Evolutionary conservation across 1,284 basidiomycete species (phyloP).

Genomic region (Cutaneotrichosporon cyanovorans): DNA sequence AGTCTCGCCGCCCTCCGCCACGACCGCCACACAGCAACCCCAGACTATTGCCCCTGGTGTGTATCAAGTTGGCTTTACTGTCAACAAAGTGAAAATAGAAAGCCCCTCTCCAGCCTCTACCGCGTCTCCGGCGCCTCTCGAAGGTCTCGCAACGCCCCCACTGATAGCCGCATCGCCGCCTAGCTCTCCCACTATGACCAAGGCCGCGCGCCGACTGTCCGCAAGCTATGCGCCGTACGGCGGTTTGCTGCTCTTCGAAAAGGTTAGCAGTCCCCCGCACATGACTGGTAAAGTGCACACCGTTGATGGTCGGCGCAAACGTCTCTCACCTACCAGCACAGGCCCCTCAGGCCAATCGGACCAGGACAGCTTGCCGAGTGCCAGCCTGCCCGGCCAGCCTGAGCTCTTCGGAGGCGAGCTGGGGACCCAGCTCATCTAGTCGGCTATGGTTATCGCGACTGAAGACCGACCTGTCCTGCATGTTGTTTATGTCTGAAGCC

Average conservation of each 20-base stretch:
- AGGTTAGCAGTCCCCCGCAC: no score
- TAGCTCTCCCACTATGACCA: not conserved
- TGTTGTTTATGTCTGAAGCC: no score
- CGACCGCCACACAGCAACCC: no score
- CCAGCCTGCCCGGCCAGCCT: slow-evolving; percentile 9
- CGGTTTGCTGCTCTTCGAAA: no score
- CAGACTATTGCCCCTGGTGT: slow-evolving; percentile 20
- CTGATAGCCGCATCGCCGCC: not conserved
- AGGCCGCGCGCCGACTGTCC: slow-evolving; percentile 5
- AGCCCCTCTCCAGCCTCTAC: no score
- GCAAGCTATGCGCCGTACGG: slow-evolving; percentile 3
- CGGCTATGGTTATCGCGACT: no score
- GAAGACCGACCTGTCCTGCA: no score
- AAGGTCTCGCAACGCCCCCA: no score
- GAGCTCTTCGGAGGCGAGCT: slow-evolving; percentile 11
- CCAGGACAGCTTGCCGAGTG: slow-evolving; percentile 8
- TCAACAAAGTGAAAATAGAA: no score
- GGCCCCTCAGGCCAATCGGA: not conserved
- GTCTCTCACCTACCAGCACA: not conserved
- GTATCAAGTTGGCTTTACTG: slow-evolving; percentile 11
- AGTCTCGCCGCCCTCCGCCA: no score
- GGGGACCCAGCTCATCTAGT: no score
- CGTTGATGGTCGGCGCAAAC: not conserved
- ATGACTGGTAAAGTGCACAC: not conserved
- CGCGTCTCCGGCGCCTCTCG: no score